A percentile compares a stretch with the other conserved stretches of the same genome.
These are phyloP conservation scores for Penicillium sp. DNA, from an alignment of 2,329 filamentous ascomycete genomes.

Conservation along the genomic window DNA sequence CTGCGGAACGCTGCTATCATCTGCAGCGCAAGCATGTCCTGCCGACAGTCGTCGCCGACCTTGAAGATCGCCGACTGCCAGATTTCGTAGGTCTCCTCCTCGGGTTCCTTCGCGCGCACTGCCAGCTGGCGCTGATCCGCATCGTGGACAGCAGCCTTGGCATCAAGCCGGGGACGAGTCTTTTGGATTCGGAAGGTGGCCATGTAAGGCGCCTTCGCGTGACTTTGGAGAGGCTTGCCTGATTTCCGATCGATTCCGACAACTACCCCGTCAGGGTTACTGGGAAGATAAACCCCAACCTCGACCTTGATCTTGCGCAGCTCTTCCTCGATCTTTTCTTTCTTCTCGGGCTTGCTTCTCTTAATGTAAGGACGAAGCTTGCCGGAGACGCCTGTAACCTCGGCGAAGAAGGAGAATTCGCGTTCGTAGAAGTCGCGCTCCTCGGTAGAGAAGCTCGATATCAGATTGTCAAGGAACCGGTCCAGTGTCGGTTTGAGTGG, in stretches of 20 bases:
- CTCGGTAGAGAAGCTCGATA: slow-evolving; percentile 75
- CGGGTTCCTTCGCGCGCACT: slow-evolving; percentile 25
- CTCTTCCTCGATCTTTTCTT: slow-evolving; percentile 98
- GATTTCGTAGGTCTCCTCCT: slow-evolving; percentile 74
- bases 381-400: slow-evolving; percentile 92
- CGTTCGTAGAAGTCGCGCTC: slow-evolving; percentile 89
- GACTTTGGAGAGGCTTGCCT: slow-evolving; percentile 94
- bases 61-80: slow-evolving; percentile 99
- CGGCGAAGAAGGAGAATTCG: slow-evolving; percentile 97
- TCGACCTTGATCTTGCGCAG: slow-evolving; percentile 96
- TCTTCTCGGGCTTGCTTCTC: slow-evolving; percentile 91
- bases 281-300: slow-evolving; percentile 94
- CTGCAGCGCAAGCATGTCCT: slow-evolving; percentile 94
- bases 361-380: slow-evolving; percentile 95
- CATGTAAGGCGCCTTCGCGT: slow-evolving; percentile 99
- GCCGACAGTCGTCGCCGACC: slow-evolving; percentile 96
- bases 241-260: slow-evolving; percentile 98
- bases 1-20: slow-evolving; percentile 98
- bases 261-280: slow-evolving; percentile 95
- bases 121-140: slow-evolving; percentile 32
- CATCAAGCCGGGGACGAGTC: slow-evolving; percentile 50
- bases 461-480: slow-evolving; percentile 81
- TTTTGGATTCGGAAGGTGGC: slow-evolving; percentile 97
- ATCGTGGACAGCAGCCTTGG: slow-evolving; percentile 34
- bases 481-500: slow-evolving; percentile 92